A percentile compares a stretch with the other conserved stretches of the same genome.
These are phyloP conservation scores for Helianthus annuus DNA, from an alignment of 129 eudicot genomes.

Conservation along the genomic window HanXRQr2.0-SUNRISE NC_035441.2:15797979-15798478, in stretches of 20 bases:
- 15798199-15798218: too few relatives aligned
- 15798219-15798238: too few relatives aligned
- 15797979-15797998: background rate
- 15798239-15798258: too few relatives aligned
- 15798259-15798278: too few relatives aligned
- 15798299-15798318: conserved; percentile 46
- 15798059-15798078: background rate
- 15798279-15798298: conserved; percentile 42
- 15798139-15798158: conserved; percentile 72
- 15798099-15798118: background rate
- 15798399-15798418: too few relatives aligned
- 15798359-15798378: too few relatives aligned
- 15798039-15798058: too few relatives aligned
- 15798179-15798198: conserved; percentile 3
- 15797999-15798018: background rate
- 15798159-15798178: conserved; percentile 56
- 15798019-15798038: too few relatives aligned
- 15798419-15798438: too few relatives aligned
- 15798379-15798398: too few relatives aligned
- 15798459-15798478: too few relatives aligned
- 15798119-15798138: conserved; percentile 44
- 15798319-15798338: conserved; percentile 51
- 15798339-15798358: conserved; percentile 16
- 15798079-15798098: background rate
- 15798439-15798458: too few relatives aligned